phyloP scores from a whole-genome alignment of 1,284 basidiomycete species.

The Ustilago loliicola region DNA sequence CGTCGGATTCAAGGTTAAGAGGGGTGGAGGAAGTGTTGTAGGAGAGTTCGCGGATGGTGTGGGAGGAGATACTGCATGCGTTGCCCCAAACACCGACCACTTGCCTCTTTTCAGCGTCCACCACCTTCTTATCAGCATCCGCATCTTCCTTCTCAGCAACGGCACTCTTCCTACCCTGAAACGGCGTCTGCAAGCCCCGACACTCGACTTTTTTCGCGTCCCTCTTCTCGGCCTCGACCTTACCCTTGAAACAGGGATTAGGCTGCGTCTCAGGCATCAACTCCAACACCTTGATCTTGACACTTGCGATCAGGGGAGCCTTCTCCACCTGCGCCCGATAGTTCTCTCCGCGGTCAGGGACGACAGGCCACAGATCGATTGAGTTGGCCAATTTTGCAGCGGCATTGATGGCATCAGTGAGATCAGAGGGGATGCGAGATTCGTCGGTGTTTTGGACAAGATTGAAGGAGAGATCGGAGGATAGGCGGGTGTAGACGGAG shows the following conservation, averaged over 20 bases:
- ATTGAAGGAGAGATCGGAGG: conserved; percentile 73
- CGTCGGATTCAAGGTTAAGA: conserved; percentile 31
- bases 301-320: conserved; percentile 55
- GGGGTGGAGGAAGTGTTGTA: conserved; percentile 18
- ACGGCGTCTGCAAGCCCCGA: conserved; percentile 16
- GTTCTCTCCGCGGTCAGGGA: conserved; percentile 74
- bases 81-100: conserved; percentile 18
- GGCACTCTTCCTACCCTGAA: conserved; percentile 13
- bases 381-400: conserved; percentile 54
- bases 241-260: conserved; percentile 22
- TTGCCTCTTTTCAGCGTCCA: neutral
- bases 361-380: conserved; percentile 74
- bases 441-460: conserved; percentile 67
- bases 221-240: neutral
- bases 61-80: conserved; percentile 29
- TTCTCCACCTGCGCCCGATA: conserved; percentile 70
- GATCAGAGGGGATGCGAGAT: conserved; percentile 70
- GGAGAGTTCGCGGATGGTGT: conserved; percentile 24
- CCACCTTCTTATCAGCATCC: neutral
- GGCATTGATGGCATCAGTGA: conserved; percentile 74
- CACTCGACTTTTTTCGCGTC: neutral
- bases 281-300: conserved; percentile 47
- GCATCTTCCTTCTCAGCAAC: neutral
- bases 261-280: conserved; percentile 33
- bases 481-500: conserved; percentile 73